Evolutionary conservation across 2,329 filamentous ascomycete genomes (phyloP).

Genomic region (Daldinia sp.): DNA sequence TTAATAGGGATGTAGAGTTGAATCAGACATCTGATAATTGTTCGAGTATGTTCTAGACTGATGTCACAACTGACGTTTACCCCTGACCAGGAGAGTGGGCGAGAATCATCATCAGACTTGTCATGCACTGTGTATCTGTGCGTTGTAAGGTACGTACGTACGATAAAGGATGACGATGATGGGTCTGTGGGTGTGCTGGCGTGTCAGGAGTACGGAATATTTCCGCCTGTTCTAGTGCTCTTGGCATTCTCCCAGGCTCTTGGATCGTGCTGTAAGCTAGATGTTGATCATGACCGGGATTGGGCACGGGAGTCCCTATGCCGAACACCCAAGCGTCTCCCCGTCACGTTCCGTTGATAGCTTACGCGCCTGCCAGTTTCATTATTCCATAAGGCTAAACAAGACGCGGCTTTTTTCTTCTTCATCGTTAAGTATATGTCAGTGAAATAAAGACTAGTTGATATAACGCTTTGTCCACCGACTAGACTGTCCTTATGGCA

Average conservation of each 20-base stretch:
- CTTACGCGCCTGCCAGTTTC: background rate
- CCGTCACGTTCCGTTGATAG: background rate
- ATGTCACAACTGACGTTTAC: background rate
- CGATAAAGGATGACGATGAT: too few relatives aligned
- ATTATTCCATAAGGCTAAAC: background rate
- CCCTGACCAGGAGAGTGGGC: background rate
- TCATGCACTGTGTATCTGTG: too few relatives aligned
- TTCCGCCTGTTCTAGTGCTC: background rate
- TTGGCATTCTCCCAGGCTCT: slow-evolving; percentile 8
- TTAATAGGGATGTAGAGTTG: background rate
- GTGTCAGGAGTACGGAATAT: background rate
- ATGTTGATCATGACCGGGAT: background rate
- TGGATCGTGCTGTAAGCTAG: background rate
- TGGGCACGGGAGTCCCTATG: background rate
- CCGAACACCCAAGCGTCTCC: background rate
- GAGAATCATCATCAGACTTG: background rate
- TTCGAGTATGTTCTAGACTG: background rate
- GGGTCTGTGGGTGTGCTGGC: too few relatives aligned
- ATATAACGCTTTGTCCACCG: too few relatives aligned
- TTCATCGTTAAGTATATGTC: too few relatives aligned
- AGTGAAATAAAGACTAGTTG: background rate
- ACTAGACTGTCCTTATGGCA: too few relatives aligned
- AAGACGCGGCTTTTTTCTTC: too few relatives aligned
- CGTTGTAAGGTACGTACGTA: too few relatives aligned
- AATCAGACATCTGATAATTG: background rate